Conservation (phyloP, 75 land plant genomes). For the Sequoia sempervirens region DNA sequence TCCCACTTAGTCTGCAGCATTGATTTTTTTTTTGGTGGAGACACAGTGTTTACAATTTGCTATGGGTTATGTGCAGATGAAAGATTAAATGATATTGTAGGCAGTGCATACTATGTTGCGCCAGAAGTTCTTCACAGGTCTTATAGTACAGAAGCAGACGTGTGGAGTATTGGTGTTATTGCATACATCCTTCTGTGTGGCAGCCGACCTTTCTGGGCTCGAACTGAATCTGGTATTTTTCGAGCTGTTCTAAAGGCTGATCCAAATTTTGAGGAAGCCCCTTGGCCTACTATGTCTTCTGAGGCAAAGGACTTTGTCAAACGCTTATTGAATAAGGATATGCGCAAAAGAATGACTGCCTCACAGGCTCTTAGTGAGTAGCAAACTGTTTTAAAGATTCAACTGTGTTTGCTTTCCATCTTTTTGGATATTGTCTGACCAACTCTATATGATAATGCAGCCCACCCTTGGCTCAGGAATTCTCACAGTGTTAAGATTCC, state of each 20-base stretch:
- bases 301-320: constrained; percentile 92
- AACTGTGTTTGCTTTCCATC: not conserved
- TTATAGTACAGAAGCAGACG: constrained; percentile 87
- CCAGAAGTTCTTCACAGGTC: constrained; percentile 94
- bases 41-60: not conserved
- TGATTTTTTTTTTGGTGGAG: not conserved
- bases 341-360: constrained; percentile 85
- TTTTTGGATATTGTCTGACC: not conserved
- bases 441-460: constrained; percentile 22
- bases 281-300: constrained; percentile 84
- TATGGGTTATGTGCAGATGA: constrained; percentile 63
- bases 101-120: constrained; percentile 94
- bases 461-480: constrained; percentile 84
- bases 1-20: not conserved
- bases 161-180: constrained; percentile 95
- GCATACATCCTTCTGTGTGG: constrained; percentile 92
- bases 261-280: constrained; percentile 86
- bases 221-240: constrained; percentile 94
- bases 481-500: constrained; percentile 57
- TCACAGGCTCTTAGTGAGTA: constrained; percentile 82
- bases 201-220: constrained; percentile 96
- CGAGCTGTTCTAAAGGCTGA: constrained; percentile 85
- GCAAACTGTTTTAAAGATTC: not conserved
- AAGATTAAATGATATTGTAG: constrained; percentile 91
- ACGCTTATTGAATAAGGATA: constrained; percentile 77